A percentile compares a stretch with the other conserved stretches of the same genome.
Conservation (phyloP, 2,329 filamentous ascomycete species). For the Seiridium unicorne region DNA sequence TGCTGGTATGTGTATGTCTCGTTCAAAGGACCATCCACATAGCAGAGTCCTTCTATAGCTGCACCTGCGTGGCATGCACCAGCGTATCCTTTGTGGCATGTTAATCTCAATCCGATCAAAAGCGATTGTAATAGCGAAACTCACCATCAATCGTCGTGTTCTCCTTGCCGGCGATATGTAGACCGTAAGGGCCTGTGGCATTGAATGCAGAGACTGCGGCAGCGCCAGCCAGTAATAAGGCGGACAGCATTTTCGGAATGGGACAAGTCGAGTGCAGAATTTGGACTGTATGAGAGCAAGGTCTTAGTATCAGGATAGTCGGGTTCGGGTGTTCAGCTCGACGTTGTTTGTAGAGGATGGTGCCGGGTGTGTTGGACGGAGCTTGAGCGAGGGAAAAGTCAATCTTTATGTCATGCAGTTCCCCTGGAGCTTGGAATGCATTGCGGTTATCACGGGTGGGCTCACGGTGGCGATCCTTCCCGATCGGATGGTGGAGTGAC, state of each 20-base stretch:
- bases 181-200: slow-evolving; percentile 17
- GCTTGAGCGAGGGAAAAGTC: not conserved
- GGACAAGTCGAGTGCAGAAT: not conserved
- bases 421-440: not conserved
- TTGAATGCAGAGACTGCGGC: slow-evolving; percentile 15
- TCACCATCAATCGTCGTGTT: slow-evolving; percentile 20
- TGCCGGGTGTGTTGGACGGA: not conserved
- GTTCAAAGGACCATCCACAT: slow-evolving; percentile 11
- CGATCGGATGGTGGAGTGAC: not conserved
- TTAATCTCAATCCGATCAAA: not conserved
- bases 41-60: slow-evolving; percentile 21
- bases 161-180: slow-evolving; percentile 20
- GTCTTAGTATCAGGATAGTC: not conserved
- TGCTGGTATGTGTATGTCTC: slow-evolving; percentile 9
- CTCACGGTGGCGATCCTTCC: not conserved
- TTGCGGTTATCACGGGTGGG: not conserved
- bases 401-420: not conserved
- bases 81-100: slow-evolving; percentile 16
- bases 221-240: slow-evolving; percentile 10
- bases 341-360: not conserved
- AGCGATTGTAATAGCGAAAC: not conserved
- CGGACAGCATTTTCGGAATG: not conserved
- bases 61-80: slow-evolving; percentile 21
- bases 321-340: not conserved
- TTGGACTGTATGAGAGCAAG: not conserved